Base-by-base conservation (phyloP, 257 asterid genomes). In the Marsdenia floribunda region DNA sequence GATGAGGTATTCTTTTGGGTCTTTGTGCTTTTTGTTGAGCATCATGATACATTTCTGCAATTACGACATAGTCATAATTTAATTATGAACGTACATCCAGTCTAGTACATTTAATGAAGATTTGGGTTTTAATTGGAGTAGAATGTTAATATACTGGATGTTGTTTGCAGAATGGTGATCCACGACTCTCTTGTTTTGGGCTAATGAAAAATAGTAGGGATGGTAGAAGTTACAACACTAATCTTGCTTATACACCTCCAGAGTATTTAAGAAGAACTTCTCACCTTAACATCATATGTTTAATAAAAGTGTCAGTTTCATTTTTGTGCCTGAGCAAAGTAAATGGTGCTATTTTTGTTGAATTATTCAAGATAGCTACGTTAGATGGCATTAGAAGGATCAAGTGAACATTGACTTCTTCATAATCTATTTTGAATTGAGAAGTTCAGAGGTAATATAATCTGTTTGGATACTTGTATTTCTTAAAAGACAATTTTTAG, bases 141-240 rank as follows among this genome's bases (percentile, higher is more conserved):
- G 8, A 37, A 19, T 37, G 6, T 37, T 35, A 65, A 65, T 37
- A 37, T 65, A 29, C 29, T 18, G 22, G n/a, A 38, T 66, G 33
- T 66, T 58, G 22, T 73, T 77, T 77, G 78, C 82, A 90, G 96
- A 89, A 88, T 64, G 93, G 96, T 26, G 89, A 90, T 87, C 96
- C 96, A 40, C 82, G 93, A 73, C 88, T 90, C 77, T 90, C 93
- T 54, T 90, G 96, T 76, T 90, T 90, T 70, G 93, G 93, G 12
- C 82, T 90, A 75, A 86, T 90, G 93, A 88, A 86, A 83, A 90
- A 90, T 76, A 90, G 96, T 49, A 84, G 87, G 73, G 96, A 88
- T 64, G 96, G 96, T 55, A 87, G 81, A 88, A 90, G 96, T 88
- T 87, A 90, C 46, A 90, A 90, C 90, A 90, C 96, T 12, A 90